Base-by-base conservation (phyloP, 2,329 filamentous ascomycete species). In the Diaporthe longicolla region DNA sequence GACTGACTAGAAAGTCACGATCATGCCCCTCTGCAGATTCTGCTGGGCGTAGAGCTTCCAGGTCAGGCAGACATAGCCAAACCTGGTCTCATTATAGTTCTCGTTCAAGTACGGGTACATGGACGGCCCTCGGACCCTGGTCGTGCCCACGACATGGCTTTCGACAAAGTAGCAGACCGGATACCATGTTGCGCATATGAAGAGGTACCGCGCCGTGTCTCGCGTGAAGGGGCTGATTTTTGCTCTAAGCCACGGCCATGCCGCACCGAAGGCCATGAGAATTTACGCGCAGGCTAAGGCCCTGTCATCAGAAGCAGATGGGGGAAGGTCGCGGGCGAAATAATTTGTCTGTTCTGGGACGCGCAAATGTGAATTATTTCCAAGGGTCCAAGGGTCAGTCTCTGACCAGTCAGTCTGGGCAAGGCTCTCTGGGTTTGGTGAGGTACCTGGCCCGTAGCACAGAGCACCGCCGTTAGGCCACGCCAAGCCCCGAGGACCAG, bases 61-160 rank as follows among this genome's bases (percentile, higher is more conserved):
- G 72, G 88, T 89, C 76, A 92, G 81, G 43, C 91, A 88, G n/a
- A 89, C 74, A 76, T 93, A 91, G 68, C 86, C 82, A 50, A 82
- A 81, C 76, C 85, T 84, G 74, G 86, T 90, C 78, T 87, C 86
- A 79, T 92, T 86, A 78, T 87, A 91, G 70, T 92, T 89, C 74
- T 90, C 86, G 79, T 95, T 95, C 71, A 96, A 85, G 75, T 91
- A 93, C 1, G 94, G 94, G 72, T 93, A 93, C 94, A 97, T 97
- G 26, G 93, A 95, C 26, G 86, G 82, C 2, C 92, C 92, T 48
- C 86, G 85, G 74, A 93, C 89, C 73, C 84, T 83, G 4, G 87
- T 88, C 58, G 92, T 75, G 77, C 91, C 89, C 29, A 87, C 89
- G 50, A 93, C 87, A 78, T 91, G 86, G 45, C 88, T 84, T 78